A percentile compares a stretch with the other conserved stretches of the same genome.
phyloP scores from a whole-genome alignment of 2,329 filamentous ascomycete species.

The Fusarium circinatum region DNA sequence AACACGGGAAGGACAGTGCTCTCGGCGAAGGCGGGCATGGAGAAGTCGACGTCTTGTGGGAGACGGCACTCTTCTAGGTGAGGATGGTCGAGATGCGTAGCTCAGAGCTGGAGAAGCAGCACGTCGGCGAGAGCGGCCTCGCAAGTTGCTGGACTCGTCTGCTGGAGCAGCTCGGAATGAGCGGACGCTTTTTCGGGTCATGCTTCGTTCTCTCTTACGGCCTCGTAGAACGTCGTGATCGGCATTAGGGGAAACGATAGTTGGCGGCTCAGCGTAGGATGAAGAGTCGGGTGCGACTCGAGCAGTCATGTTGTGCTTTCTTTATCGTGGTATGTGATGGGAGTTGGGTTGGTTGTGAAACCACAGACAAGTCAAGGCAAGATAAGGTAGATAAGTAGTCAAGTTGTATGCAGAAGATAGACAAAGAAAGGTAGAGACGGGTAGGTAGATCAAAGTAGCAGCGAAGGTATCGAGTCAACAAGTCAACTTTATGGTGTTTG shows the following conservation, averaged over 20 bases:
- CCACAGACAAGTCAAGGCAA: conserved; percentile 3
- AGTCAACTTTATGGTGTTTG: conserved; percentile 6
- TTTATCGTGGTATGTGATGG: background rate
- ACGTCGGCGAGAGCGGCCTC: conserved; percentile 54
- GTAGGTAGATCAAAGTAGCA: conserved; percentile 2
- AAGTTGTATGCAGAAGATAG: background rate
- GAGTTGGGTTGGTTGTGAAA: background rate
- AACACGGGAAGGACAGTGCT: conserved; percentile 56
- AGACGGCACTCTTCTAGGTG: conserved; percentile 50
- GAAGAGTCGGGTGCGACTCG: conserved; percentile 34
- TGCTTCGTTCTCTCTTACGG: conserved; percentile 54
- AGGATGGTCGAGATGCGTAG: conserved; percentile 48
- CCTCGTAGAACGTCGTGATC: conserved; percentile 50
- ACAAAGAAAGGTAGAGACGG: background rate
- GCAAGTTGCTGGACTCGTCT: conserved; percentile 56
- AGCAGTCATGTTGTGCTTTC: conserved; percentile 40
- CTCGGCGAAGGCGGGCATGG: conserved; percentile 55
- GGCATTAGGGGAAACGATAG: conserved; percentile 33
- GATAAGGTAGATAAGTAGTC: background rate
- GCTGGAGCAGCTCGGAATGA: conserved; percentile 45
- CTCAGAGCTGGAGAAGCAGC: conserved; percentile 50
- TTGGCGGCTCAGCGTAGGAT: conserved; percentile 38
- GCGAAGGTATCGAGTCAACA: background rate
- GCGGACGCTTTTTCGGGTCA: conserved; percentile 47
- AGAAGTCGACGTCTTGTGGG: conserved; percentile 56